Evolutionary conservation across 1,284 basidiomycete genomes (phyloP), one percentile per base, ranked within the genome.

Genomic region (Acaromyces ingoldii): DNA sequence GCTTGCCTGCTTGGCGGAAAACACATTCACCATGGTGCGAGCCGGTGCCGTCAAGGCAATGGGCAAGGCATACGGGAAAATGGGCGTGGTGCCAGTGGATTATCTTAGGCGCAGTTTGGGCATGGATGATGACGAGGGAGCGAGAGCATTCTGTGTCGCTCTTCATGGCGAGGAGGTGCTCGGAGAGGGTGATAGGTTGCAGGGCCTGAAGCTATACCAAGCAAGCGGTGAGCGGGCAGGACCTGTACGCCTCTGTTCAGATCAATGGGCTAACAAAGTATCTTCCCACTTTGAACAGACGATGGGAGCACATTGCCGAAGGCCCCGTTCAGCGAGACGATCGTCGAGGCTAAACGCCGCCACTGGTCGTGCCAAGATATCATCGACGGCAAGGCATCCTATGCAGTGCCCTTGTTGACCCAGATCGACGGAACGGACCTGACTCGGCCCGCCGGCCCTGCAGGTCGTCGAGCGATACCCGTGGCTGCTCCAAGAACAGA

Each of bases 291-390:
- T n/a, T n/a, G n/a, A n/a, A n/a, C n/a, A n/a, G n/a, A n/a, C n/a
- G 42, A 45, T 4, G 42, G 34, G 6, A 45, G 10, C 24, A 36
- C 2, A 63, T 64, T 22, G 49, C 68, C 45, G 67, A 65, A 34
- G 1, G 50, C 63, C 0, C 80, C 84, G 54, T 72, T 71, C 54
- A 66, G 63, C 36, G 29, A 44, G 1, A 86, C 80, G 22, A 86
- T 88, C 82, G 78, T 92, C 55, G 88, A 90, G 58, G 78, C 77
- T 15, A 86, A 92, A 64, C 80, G 84, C 29, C 83, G 82, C 0
- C 78, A 79, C 3, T 76, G 85, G 31, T 78, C 79, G 4, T 82
- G 85, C 49, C 80, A 82, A 1, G 83, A 89, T 51, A 81, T 93
- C 52, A 88, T 93, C 54, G 88, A 93, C 65, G 89, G 89, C 1